Conservation (phyloP, 1,284 basidiomycete genomes). For the Ceratobasidium papillatum region DNA sequence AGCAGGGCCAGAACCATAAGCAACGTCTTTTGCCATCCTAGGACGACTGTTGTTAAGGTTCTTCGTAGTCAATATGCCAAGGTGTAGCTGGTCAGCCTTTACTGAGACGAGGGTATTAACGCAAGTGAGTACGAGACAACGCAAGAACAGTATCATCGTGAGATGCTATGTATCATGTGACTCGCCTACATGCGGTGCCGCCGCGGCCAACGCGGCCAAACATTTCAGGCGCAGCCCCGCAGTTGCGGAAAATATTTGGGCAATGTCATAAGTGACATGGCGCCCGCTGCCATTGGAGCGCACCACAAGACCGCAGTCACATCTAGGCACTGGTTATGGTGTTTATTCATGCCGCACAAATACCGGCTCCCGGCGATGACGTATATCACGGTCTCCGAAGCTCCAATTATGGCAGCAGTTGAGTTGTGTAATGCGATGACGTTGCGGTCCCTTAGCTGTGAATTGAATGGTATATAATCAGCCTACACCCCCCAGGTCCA, state of each 20-base stretch:
- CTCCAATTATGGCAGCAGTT: background rate
- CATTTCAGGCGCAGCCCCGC: background rate
- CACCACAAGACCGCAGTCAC: background rate
- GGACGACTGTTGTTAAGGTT: background rate
- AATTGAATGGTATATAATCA: background rate
- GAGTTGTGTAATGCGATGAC: slow-evolving; percentile 29
- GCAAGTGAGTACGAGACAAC: slow-evolving; percentile 1
- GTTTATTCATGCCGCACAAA: background rate
- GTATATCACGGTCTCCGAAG: slow-evolving; percentile 48
- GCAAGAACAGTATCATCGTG: slow-evolving; percentile 31
- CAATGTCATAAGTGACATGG: background rate
- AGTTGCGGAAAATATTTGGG: background rate
- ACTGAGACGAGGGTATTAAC: slow-evolving; percentile 6
- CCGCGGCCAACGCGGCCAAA: background rate
- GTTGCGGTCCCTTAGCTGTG: slow-evolving; percentile 24
- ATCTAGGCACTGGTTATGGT: too few relatives aligned
- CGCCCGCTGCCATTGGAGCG: background rate
- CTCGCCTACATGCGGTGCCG: background rate
- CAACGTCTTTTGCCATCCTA: slow-evolving; percentile 25
- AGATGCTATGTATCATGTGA: slow-evolving; percentile 12
- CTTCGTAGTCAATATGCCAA: background rate
- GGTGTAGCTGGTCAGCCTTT: slow-evolving; percentile 1
- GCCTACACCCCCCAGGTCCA: slow-evolving; percentile 40
- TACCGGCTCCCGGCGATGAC: background rate
- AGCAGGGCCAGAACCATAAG: slow-evolving; percentile 41